Evolutionary conservation across 352 stramenopile species (phyloP).

Genomic region (Elongisporangium prolatum): DNA sequence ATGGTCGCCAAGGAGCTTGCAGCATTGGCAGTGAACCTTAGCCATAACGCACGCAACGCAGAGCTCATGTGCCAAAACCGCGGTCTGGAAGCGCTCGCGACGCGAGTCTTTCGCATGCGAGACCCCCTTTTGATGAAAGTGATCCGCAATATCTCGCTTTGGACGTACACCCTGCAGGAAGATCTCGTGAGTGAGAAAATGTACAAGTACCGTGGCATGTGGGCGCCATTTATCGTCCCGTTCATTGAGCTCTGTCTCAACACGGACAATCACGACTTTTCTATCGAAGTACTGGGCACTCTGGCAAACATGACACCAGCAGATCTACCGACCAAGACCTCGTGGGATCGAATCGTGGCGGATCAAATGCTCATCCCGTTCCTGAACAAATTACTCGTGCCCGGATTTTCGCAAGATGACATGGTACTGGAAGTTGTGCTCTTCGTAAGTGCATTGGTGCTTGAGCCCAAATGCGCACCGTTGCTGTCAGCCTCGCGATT

Average conservation of each 20-base stretch:
- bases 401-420: conserved; percentile 90
- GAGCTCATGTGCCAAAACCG: conserved; percentile 89
- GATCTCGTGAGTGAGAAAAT: conserved; percentile 77
- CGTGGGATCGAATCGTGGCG: conserved; percentile 87
- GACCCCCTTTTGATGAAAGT: conserved; percentile 94
- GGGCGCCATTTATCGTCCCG: conserved; percentile 86
- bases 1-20: conserved; percentile 91
- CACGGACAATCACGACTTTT: conserved; percentile 90
- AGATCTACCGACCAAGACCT: conserved; percentile 85
- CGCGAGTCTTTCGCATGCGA: conserved; percentile 82
- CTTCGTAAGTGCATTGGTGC: conserved; percentile 69
- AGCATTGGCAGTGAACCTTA: conserved; percentile 93
- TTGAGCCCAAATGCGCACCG: conserved; percentile 81
- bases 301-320: conserved; percentile 90
- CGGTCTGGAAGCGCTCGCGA: conserved; percentile 86
- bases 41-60: conserved; percentile 84
- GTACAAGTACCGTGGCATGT: conserved; percentile 92
- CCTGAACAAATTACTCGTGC: conserved; percentile 89
- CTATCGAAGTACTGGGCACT: conserved; percentile 92
- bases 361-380: conserved; percentile 88
- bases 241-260: conserved; percentile 84
- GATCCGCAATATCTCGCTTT: conserved; percentile 88
- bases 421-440: conserved; percentile 90
- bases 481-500: conserved; percentile 70
- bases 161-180: conserved; percentile 90